Evolutionary conservation across 805 yeast species (phyloP).

Genomic region (Lipomyces spencermartinsiae): DNA sequence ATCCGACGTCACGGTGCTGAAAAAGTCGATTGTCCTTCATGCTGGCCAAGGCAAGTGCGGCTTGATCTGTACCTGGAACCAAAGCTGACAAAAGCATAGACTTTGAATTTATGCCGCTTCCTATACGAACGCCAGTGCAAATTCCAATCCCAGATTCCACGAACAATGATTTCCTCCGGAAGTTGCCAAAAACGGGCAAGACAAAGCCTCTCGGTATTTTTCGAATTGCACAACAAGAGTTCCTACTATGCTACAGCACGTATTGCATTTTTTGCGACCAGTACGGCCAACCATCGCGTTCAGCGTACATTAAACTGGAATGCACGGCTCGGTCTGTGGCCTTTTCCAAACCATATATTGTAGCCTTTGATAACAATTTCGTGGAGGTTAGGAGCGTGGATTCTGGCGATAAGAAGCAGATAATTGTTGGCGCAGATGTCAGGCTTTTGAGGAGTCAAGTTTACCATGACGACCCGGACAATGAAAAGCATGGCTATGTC

Average conservation of each 20-base stretch:
- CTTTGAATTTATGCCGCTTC: slow-evolving; percentile 65
- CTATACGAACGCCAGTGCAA: background rate
- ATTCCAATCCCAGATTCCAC: slow-evolving; percentile 11
- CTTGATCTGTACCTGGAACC: background rate
- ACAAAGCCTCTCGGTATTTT: slow-evolving; percentile 66
- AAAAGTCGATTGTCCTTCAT: slow-evolving; percentile 69
- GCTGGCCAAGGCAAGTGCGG: slow-evolving; percentile 59
- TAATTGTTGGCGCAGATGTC: slow-evolving; percentile 74
- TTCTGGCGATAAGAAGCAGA: slow-evolving; percentile 58
- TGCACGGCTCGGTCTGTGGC: slow-evolving; percentile 47
- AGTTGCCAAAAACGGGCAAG: slow-evolving; percentile 4
- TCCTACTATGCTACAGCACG: slow-evolving; percentile 70
- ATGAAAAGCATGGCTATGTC: background rate
- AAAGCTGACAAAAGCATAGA: slow-evolving; percentile 14
- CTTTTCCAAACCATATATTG: slow-evolving; percentile 55
- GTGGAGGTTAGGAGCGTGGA: slow-evolving; percentile 72
- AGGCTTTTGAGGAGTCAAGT: slow-evolving; percentile 20
- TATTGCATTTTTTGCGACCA: slow-evolving; percentile 71
- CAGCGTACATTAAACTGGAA: slow-evolving; percentile 52
- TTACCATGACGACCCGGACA: background rate
- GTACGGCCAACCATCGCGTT: slow-evolving; percentile 50
- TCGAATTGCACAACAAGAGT: slow-evolving; percentile 59
- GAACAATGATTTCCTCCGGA: slow-evolving; percentile 5
- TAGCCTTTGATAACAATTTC: slow-evolving; percentile 67
- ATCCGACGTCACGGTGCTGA: slow-evolving; percentile 65